Evolutionary conservation across 2,329 filamentous ascomycete genomes (phyloP), one percentile per base, ranked within the genome.

Genomic region (Xylariaceae sp.): DNA sequence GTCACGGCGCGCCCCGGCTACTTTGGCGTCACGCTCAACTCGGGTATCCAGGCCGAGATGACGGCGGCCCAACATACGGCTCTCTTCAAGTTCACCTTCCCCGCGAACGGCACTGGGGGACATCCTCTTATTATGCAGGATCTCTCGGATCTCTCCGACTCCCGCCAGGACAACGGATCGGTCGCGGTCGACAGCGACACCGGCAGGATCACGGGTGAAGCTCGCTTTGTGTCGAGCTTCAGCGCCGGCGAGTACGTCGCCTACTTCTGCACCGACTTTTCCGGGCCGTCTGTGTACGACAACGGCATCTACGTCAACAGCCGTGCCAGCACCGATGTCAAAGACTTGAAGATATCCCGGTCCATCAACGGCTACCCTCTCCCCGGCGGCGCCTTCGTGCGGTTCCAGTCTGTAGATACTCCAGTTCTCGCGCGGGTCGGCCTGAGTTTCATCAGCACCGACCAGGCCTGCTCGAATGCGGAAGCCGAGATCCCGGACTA

Each of bases 181-280:
- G 61, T 81, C 5, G 58, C 60, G 0, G 72, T 84, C 1, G 63
- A 82, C 41, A 46, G 55, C 2, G 43, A 51, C 0, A 77, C 69
- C 0, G 78, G 80, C 0, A 67, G 79, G 30, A 71, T 84, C 22
- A 77, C 67, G 1, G 80, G 77, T n/a, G 68, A 63, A 33, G 80
- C 70, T 2, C 63, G 64, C 1, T 85, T 84, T 47, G 52, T 57
- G 6, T 76, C 80, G 1, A 82, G 76, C 36, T 85, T 85, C 43
- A 77, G 77, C 1, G 65, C 68, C 17, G 80, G 79, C 2, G 64
- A 47, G 5, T 85, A 80, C 46, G 56, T 61, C 12, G 56, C 75
- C 2, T 68, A 79, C 51, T 82, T 83, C 46, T 85, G 81, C 45
- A 76, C 75, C 3, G 80, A 85, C 43, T 83, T 85, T 46, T 55